phyloP scores from a whole-genome alignment of 1,284 basidiomycete species.

The Ustilago esculenta region DNA sequence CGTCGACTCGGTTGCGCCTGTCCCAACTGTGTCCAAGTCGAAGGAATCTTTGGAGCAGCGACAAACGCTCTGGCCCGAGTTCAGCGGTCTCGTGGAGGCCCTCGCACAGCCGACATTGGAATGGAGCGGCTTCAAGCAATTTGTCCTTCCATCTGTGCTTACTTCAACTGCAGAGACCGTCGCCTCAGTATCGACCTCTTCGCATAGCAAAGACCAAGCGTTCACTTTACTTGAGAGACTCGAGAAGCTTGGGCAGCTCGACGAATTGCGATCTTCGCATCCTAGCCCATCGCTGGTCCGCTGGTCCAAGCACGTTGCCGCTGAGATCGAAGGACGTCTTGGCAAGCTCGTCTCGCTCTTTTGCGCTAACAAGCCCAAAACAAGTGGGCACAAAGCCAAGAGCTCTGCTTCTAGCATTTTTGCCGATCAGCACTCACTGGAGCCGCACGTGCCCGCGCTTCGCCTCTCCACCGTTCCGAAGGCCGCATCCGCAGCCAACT shows the following conservation, averaged over 20 bases:
- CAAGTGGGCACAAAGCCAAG: constrained; percentile 9
- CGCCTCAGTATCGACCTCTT: constrained; percentile 12
- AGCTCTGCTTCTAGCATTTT: background rate
- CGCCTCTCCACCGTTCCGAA: constrained; percentile 30
- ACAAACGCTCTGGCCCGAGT: constrained; percentile 44
- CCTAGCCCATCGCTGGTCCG: constrained; percentile 36
- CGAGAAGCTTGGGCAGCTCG: constrained; percentile 42
- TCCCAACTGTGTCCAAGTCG: constrained; percentile 17
- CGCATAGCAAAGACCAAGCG: constrained; percentile 43
- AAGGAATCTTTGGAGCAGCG: constrained; percentile 26
- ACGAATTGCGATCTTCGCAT: constrained; percentile 22
- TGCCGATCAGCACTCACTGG: constrained; percentile 13
- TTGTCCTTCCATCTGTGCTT: constrained; percentile 57
- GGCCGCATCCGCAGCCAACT: constrained; percentile 14
- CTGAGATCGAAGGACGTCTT: constrained; percentile 33
- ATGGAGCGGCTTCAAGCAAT: constrained; percentile 61
- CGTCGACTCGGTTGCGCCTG: constrained; percentile 48
- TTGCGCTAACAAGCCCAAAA: constrained; percentile 5
- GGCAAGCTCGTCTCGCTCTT: constrained; percentile 25
- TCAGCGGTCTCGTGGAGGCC: constrained; percentile 53
- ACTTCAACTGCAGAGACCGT: constrained; percentile 50
- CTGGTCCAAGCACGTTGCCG: constrained; percentile 45
- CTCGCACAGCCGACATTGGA: constrained; percentile 48
- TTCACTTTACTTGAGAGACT: constrained; percentile 56
- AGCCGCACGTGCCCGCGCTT: constrained; percentile 44